These are phyloP conservation scores for Gentiana dahurica DNA, from an alignment of 257 asterid species.

Conservation along the genomic window DNA sequence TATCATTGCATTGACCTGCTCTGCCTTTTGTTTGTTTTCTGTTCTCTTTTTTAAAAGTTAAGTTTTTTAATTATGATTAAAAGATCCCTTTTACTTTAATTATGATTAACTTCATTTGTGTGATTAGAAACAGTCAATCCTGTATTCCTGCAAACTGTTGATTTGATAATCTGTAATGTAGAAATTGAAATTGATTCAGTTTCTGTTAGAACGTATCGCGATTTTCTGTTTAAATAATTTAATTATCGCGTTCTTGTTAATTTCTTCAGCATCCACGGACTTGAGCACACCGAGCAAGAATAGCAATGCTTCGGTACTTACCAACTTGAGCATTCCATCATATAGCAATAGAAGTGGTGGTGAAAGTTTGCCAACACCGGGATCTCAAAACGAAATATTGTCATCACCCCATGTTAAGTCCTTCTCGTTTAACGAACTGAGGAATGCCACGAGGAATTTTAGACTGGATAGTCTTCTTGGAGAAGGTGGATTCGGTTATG, in stretches of 20 bases:
- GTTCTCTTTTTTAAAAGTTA: too few relatives aligned
- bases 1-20: too few relatives aligned
- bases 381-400: conserved; percentile 74
- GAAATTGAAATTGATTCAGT: too few relatives aligned
- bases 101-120: background rate
- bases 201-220: too few relatives aligned
- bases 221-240: too few relatives aligned
- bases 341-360: conserved; percentile 45
- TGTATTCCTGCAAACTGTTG: too few relatives aligned
- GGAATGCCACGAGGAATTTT: conserved; percentile 78
- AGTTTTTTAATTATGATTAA: too few relatives aligned
- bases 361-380: conserved; percentile 69
- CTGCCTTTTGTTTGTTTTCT: too few relatives aligned
- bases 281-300: conserved; percentile 36
- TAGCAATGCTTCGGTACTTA: conserved; percentile 34
- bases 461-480: conserved; percentile 92
- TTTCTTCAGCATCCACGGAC: conserved; percentile 28
- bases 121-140: background rate
- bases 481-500: conserved; percentile 95
- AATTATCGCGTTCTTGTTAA: background rate
- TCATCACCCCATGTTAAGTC: conserved; percentile 74
- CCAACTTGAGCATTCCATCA: conserved; percentile 44
- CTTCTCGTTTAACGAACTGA: conserved; percentile 68
- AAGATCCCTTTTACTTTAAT: too few relatives aligned
- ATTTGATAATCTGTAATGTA: too few relatives aligned